These are phyloP conservation scores for Oryza nivara DNA, from an alignment of 176 grass and related monocot genomes.

Conservation along the genomic window DNA sequence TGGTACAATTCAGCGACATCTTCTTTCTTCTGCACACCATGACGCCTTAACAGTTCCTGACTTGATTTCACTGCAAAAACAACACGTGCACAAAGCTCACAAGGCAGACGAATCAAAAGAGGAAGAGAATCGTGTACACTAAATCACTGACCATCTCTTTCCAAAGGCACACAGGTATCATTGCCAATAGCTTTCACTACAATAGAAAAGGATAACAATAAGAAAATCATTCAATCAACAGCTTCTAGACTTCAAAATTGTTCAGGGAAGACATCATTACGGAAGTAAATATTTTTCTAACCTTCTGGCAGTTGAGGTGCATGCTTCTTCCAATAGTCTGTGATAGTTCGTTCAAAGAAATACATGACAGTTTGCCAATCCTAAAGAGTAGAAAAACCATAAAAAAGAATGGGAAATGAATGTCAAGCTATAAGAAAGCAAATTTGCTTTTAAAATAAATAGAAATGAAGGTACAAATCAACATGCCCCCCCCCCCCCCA, in stretches of 20 bases:
- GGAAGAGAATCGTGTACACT: conserved; percentile 39
- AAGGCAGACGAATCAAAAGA: conserved; percentile 40
- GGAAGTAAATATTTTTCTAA: conserved; percentile 42
- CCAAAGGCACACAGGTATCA: conserved; percentile 30
- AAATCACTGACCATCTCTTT: conserved; percentile 54
- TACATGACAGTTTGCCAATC: conserved; percentile 78
- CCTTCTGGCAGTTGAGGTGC: conserved; percentile 52
- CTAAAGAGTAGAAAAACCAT: conserved; percentile 43
- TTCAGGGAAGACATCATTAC: conserved; percentile 35
- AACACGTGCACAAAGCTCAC: conserved; percentile 33
- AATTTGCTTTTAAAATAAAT: conserved; percentile 18
- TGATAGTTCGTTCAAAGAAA: conserved; percentile 81
- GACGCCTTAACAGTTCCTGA: conserved; percentile 40
- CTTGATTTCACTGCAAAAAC: conserved; percentile 49
- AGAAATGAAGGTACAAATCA: neutral
- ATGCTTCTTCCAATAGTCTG: conserved; percentile 69
- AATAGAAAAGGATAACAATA: conserved; percentile 39
- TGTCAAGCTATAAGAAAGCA: conserved; percentile 17
- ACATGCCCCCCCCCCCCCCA: neutral
- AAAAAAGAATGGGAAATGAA: conserved; percentile 26
- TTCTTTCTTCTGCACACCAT: conserved; percentile 56
- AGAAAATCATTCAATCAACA: conserved; percentile 39
- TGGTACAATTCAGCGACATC: conserved; percentile 32
- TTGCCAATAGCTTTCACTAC: conserved; percentile 41
- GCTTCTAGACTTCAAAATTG: conserved; percentile 14